Base-by-base conservation (phyloP, 768 basidiomycete species). In the Mycena epipterygia region DNA sequence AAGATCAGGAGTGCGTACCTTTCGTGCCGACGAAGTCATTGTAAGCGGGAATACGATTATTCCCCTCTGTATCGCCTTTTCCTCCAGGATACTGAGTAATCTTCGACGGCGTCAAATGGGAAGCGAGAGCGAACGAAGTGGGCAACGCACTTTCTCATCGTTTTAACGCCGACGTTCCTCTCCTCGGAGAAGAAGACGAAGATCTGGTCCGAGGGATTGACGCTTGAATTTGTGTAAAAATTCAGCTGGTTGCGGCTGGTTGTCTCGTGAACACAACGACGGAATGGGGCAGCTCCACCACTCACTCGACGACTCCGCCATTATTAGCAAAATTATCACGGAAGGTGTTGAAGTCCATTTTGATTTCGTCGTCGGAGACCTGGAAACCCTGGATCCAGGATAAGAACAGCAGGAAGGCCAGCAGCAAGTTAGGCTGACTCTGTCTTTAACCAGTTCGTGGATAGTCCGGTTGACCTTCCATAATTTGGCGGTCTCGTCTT, bases 111-210 rank as follows among this genome's bases (percentile, higher is more conserved):
- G 59, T 49, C 35, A 72, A 64, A 56, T 33, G 33, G 58, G 33
- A 30, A 33, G 27, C 39, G 51, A 3, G 25, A 41, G 53, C 56
- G 39, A 29, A 64, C 57, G 21, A 27, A 30, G 46, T 33, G 62
- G 25, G 39, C 27, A 27, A 86, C 93, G 63, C 80, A 98, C 97
- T 96, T 97, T 84, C 96, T 87, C 95, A 99, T 98, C 5, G 96
- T 95, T 82, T 98, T 97, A 49, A 99, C 96, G 68, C 96, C 95
- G 9, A 99, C 98, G 76, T 95, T 95, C 80, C 86, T 89, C 81
- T 99, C 98, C 52, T 97, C 96, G n/a, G 95, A 91, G 82, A 97
- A 99, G 80, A 94, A 98, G 23, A 99, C 86, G 75, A 95, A 99
- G 76, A 99, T 95, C 80, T 94, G 93, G 75, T 96, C 92, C 12